phyloP scores from a whole-genome alignment of 2,329 filamentous ascomycete species.

The Paecilomyces niveus region DNA sequence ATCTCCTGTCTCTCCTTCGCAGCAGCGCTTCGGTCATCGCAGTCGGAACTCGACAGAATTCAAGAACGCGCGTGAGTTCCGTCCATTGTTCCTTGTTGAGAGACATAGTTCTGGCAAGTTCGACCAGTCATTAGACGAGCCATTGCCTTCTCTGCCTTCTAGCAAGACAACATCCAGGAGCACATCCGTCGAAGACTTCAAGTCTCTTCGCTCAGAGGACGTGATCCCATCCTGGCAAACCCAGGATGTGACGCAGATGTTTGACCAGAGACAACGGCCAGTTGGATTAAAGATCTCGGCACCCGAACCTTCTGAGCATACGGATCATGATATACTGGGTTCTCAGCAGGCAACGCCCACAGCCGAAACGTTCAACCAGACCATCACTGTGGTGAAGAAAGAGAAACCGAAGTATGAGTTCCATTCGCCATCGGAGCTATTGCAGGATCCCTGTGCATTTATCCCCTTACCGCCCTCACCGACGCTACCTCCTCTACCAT shows the following conservation, averaged over 20 bases:
- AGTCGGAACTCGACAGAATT: constrained; percentile 48
- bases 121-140: constrained; percentile 32
- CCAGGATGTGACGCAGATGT: constrained; percentile 18
- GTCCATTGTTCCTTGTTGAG: constrained; percentile 77
- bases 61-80: constrained; percentile 57
- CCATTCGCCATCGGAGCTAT: constrained; percentile 39
- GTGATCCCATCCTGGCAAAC: constrained; percentile 21
- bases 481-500: constrained; percentile 17
- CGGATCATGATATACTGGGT: constrained; percentile 45
- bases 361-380: constrained; percentile 44
- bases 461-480: constrained; percentile 18
- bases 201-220: constrained; percentile 18
- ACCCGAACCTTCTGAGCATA: constrained; percentile 18
- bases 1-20: constrained; percentile 33
- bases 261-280: constrained; percentile 17
- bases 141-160: constrained; percentile 44
- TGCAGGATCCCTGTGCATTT: constrained; percentile 29
- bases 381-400: constrained; percentile 19
- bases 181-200: constrained; percentile 39
- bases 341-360: constrained; percentile 65
- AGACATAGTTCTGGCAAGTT: constrained; percentile 43
- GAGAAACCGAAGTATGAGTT: constrained; percentile 40
- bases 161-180: constrained; percentile 43
- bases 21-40: constrained; percentile 32
- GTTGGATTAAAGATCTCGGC: constrained; percentile 27